Conservation (phyloP, 352 stramenopile genomes). For the Phytophthora crassamura region DNA sequence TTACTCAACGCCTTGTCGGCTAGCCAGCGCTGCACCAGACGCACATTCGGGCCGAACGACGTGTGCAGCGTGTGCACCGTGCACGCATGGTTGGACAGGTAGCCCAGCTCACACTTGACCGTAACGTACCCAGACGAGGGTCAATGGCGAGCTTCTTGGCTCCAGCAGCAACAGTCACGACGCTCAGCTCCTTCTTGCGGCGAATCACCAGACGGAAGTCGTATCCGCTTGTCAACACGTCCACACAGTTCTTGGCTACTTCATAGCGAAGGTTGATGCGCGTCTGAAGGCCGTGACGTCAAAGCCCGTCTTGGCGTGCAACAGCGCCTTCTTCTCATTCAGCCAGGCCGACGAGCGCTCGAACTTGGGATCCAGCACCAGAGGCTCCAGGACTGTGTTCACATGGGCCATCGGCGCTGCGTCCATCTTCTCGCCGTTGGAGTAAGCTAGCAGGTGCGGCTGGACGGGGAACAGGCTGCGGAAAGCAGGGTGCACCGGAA, state of each 20-base stretch:
- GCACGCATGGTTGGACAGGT: conserved; percentile 70
- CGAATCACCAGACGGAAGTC: conserved; percentile 85
- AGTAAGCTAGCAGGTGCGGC: conserved; percentile 88
- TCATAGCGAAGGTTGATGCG: conserved; percentile 67
- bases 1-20: conserved; percentile 83
- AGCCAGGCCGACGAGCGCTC: too few species aligned
- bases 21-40: conserved; percentile 84
- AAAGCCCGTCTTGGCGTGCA: conserved; percentile 89
- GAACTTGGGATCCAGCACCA: conserved; percentile 81
- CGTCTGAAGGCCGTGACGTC: conserved; percentile 88
- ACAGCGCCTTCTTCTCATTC: conserved; percentile 77
- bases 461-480: conserved; percentile 83
- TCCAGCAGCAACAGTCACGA: conserved; percentile 64
- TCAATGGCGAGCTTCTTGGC: conserved; percentile 66
- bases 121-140: conserved; percentile 63
- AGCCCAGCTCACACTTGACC: conserved; percentile 67
- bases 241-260: conserved; percentile 70
- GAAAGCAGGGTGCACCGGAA: too few species aligned
- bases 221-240: conserved; percentile 86
- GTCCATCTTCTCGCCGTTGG: conserved; percentile 68
- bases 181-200: conserved; percentile 78
- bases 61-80: conserved; percentile 78
- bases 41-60: conserved; percentile 79
- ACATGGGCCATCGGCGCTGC: conserved; percentile 64
- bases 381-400: conserved; percentile 76